Evolutionary conservation across 129 eudicot genomes (phyloP), one percentile per base, ranked within the genome.

Genomic region (Deinandra increscens): DNA sequence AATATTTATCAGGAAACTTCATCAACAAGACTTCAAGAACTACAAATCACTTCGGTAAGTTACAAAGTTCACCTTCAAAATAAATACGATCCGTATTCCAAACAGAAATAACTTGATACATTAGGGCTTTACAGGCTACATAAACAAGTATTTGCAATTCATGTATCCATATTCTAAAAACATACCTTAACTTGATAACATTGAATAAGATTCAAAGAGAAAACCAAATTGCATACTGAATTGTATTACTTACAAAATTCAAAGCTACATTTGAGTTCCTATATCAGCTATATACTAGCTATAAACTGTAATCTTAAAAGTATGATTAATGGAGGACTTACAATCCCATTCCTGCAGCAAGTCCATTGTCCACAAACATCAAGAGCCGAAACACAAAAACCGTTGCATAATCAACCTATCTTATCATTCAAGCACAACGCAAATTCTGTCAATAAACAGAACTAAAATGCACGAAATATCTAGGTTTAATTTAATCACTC

Each of bases 291-390:
- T n/a, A n/a, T n/a, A n/a, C n/a, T n/a, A 67, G 7, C 31, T 26
- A 3, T 26, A 26, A 26, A 26, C 31, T 26, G 31, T 26, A 17
- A 12, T 60, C 46, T 72, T 3, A 31, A 31, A 18, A 39, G 6
- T n/a, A 12, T 44, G 53, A 55, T 13, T 17, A 22, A 60, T 0
- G 58, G 9, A 22, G 15, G 14, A 46, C 96, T 91, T 88, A 91
- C 97, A 85, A 75, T 88, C 97, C 97, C 96, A 91, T 85, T 80
- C 97, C 97, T 9, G 92, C 75, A 76, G 97, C 93, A 68, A 91
- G 84, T 6, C 96, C 97, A 69, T 91, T 91, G 67, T 91, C 97
- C 67, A 91, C 83, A 78, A 91, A 91, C 97, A 91, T 91, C 93
- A 91, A 62, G 64, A 91, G 84, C 65, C 97, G 96, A 60, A 91